These are phyloP conservation scores for Camellia japonica DNA, from an alignment of 148 eudicot species.

Conservation along the genomic window DNA sequence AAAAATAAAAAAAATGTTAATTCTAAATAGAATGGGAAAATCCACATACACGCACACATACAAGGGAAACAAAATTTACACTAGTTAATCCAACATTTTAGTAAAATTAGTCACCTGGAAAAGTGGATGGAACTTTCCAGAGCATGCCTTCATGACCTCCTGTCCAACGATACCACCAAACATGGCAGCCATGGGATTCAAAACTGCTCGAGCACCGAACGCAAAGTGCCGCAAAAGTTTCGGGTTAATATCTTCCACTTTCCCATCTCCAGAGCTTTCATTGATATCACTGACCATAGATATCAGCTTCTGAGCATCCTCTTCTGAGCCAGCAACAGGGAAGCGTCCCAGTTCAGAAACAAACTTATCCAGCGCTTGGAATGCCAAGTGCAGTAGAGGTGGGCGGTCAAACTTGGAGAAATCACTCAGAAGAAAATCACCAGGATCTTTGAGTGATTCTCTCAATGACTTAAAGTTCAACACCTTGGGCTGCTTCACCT, in stretches of 20 bases:
- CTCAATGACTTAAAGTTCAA: conserved; percentile 60
- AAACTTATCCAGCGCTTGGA: conserved; percentile 70
- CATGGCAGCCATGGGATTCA: conserved; percentile 98
- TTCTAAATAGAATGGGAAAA: background rate
- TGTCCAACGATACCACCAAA: conserved; percentile 96
- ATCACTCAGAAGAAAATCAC: conserved; percentile 70
- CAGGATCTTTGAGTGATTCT: conserved; percentile 67
- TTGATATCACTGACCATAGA: conserved; percentile 46
- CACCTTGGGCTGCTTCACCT: conserved; percentile 61
- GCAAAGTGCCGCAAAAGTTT: conserved; percentile 70
- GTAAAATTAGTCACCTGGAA: conserved; percentile 52
- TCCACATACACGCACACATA: background rate
- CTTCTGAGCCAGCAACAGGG: conserved; percentile 70
- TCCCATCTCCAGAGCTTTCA: conserved; percentile 47
- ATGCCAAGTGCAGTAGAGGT: conserved; percentile 67
- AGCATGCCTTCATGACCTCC: conserved; percentile 94
- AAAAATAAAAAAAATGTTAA: background rate
- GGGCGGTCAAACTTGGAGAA: conserved; percentile 75
- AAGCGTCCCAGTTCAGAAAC: conserved; percentile 45
- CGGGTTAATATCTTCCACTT: conserved; percentile 65
- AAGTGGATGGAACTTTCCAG: conserved; percentile 95
- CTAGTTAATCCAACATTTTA: background rate
- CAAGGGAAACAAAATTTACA: background rate
- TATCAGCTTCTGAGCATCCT: conserved; percentile 70
- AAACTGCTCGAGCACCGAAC: conserved; percentile 85